phyloP scores from a whole-genome alignment of 2,329 filamentous ascomycete species.

The Alternaria gaisen region DNA sequence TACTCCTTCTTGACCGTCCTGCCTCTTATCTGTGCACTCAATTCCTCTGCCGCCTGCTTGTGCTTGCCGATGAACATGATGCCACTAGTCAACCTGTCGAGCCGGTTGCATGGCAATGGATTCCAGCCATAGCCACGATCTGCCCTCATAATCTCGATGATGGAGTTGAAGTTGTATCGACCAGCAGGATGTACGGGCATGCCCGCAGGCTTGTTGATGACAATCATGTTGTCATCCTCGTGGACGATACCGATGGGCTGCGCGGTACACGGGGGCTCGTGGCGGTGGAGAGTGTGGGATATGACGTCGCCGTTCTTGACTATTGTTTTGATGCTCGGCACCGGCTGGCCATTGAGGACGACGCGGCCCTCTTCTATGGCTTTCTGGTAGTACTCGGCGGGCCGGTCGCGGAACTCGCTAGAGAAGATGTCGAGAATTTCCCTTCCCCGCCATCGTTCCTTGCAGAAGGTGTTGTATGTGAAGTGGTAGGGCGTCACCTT shows the following conservation, averaged over 20 bases:
- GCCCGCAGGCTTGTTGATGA: constrained; percentile 96
- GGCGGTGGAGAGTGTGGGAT: constrained; percentile 91
- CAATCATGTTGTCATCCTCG: constrained; percentile 91
- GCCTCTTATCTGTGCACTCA: constrained; percentile 78
- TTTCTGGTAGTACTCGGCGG: constrained; percentile 80
- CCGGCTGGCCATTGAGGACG: constrained; percentile 77
- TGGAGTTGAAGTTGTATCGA: constrained; percentile 93
- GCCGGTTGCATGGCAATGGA: constrained; percentile 83
- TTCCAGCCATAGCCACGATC: constrained; percentile 69
- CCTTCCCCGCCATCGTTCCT: constrained; percentile 88
- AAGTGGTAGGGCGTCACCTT: constrained; percentile 87
- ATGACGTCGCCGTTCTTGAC: constrained; percentile 91
- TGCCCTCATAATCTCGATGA: constrained; percentile 90
- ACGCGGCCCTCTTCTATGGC: constrained; percentile 85
- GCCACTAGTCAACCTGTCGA: constrained; percentile 91
- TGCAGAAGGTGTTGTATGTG: constrained; percentile 95
- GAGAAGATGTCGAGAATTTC: constrained; percentile 86
- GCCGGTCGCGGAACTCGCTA: constrained; percentile 89
- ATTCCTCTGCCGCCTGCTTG: constrained; percentile 76
- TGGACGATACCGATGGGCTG: constrained; percentile 83
- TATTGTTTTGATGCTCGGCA: constrained; percentile 70
- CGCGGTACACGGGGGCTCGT: constrained; percentile 90
- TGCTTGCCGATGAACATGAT: constrained; percentile 98
- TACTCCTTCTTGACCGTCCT: constrained; percentile 95
- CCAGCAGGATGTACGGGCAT: constrained; percentile 95